phyloP scores from a whole-genome alignment of 805 yeast species.

The Ogataea pini region DNA sequence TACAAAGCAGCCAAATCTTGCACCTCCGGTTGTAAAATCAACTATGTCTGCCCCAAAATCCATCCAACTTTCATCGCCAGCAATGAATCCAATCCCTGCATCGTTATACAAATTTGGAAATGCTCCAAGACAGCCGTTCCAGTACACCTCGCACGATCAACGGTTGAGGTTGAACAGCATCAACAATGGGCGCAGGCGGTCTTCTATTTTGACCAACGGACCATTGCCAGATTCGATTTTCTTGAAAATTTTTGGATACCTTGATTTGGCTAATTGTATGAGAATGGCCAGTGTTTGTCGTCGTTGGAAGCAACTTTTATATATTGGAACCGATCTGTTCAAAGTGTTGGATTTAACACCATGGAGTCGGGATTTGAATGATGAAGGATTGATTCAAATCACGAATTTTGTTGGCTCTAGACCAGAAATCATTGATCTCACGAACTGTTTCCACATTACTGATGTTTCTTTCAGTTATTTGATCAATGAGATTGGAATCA shows the following conservation, averaged over 20 bases:
- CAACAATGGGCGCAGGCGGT: conserved; percentile 47
- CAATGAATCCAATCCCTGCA: conserved; percentile 29
- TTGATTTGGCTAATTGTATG: conserved; percentile 63
- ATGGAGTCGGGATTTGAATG: conserved; percentile 63
- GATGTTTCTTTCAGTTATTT: conserved; percentile 73
- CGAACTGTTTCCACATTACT: conserved; percentile 76
- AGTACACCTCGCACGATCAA: conserved; percentile 55
- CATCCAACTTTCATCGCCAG: conserved; percentile 24
- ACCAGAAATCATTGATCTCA: conserved; percentile 59
- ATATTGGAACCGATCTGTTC: conserved; percentile 55
- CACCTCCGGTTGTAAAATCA: neutral
- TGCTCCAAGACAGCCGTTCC: conserved; percentile 38
- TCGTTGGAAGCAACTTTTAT: conserved; percentile 68
- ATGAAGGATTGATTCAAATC: conserved; percentile 55
- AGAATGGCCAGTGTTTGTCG: conserved; percentile 56
- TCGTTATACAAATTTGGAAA: conserved; percentile 30
- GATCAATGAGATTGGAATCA: conserved; percentile 68
- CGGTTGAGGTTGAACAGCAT: conserved; percentile 50
- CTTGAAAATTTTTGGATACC: conserved; percentile 50
- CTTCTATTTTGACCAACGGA: conserved; percentile 58
- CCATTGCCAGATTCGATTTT: conserved; percentile 63
- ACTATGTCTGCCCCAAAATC: neutral
- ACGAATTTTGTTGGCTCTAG: conserved; percentile 72
- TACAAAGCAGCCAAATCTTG: neutral
- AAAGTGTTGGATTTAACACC: conserved; percentile 55